Evolutionary conservation across 345 rosid genomes (phyloP).

Genomic region (Geranium rotundifolium): DNA sequence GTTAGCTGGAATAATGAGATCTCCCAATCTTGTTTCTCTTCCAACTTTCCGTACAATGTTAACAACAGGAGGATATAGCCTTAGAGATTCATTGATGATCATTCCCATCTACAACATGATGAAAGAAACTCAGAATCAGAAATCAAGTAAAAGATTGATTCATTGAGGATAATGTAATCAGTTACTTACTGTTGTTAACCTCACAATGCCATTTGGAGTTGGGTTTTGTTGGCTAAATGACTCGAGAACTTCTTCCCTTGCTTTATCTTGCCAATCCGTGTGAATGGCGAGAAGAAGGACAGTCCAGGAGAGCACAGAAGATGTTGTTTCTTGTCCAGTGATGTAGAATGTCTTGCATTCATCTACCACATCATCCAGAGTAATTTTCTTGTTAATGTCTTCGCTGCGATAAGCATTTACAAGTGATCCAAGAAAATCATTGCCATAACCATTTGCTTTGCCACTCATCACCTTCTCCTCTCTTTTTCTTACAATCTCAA

Average conservation of each 20-base stretch:
- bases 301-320: conserved; percentile 17
- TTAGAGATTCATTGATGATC: conserved; percentile 22
- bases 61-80: conserved; percentile 28
- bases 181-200: conserved; percentile 6
- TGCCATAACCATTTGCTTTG: too few species aligned
- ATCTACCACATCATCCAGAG: conserved; percentile 23
- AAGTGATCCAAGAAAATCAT: too few species aligned
- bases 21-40: conserved; percentile 18
- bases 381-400: conserved; percentile 4
- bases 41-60: conserved; percentile 6
- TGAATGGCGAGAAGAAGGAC: conserved; percentile 22
- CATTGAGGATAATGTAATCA: too few species aligned
- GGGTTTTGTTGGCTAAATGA: conserved; percentile 13
- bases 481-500: too few species aligned
- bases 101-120: conserved; percentile 12
- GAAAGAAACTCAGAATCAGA: too few species aligned
- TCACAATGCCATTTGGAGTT: conserved; percentile 1
- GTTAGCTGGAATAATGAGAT: conserved; percentile 19
- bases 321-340: conserved; percentile 24
- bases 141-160: too few species aligned
- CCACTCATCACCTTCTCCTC: too few species aligned
- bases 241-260: conserved; percentile 26
- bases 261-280: conserved; percentile 37
- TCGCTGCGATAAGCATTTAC: too few species aligned
- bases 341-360: conserved; percentile 35